phyloP scores from a whole-genome alignment of 768 basidiomycete species.

The Leccinum variicolor region DNA sequence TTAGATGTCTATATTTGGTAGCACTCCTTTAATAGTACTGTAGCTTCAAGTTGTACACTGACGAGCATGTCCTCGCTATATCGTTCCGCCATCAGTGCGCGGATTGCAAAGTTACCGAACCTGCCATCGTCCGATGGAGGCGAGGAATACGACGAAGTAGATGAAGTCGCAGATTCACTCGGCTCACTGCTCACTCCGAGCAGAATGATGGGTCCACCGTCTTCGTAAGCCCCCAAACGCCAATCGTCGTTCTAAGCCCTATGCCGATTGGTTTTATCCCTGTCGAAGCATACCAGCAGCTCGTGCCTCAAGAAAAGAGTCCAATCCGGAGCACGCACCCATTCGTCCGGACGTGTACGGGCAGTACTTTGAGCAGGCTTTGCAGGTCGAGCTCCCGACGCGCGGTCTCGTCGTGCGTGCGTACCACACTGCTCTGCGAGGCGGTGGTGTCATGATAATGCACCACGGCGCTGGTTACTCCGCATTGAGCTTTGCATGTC shows the following conservation, averaged over 20 bases:
- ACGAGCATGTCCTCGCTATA: slow-evolving; percentile 63
- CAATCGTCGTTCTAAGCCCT: slow-evolving; percentile 1
- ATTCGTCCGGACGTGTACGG: slow-evolving; percentile 58
- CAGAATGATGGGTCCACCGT: slow-evolving; percentile 60
- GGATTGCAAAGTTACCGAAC: slow-evolving; percentile 69
- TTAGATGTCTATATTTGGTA: neutral
- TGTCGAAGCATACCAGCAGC: slow-evolving; percentile 25
- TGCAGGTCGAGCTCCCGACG: slow-evolving; percentile 66
- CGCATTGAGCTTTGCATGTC: slow-evolving; percentile 83
- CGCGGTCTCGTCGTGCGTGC: slow-evolving; percentile 68
- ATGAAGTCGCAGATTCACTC: slow-evolving; percentile 56
- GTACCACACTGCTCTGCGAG: slow-evolving; percentile 74
- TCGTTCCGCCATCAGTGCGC: slow-evolving; percentile 73
- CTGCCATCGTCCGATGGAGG: slow-evolving; percentile 45
- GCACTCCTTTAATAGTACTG: neutral
- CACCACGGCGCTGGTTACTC: slow-evolving; percentile 96
- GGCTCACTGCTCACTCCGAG: slow-evolving; percentile 49
- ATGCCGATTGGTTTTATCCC: slow-evolving; percentile 12
- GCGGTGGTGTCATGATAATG: slow-evolving; percentile 74
- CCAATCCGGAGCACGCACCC: slow-evolving; percentile 67
- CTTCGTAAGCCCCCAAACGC: slow-evolving; percentile 44
- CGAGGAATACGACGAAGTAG: slow-evolving; percentile 38
- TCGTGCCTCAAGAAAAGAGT: slow-evolving; percentile 29
- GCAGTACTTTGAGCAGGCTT: slow-evolving; percentile 74
- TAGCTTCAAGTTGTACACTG: neutral